Evolutionary conservation across 1,284 basidiomycete species (phyloP).

Genomic region (Exobasidium cylindrosporum): DNA sequence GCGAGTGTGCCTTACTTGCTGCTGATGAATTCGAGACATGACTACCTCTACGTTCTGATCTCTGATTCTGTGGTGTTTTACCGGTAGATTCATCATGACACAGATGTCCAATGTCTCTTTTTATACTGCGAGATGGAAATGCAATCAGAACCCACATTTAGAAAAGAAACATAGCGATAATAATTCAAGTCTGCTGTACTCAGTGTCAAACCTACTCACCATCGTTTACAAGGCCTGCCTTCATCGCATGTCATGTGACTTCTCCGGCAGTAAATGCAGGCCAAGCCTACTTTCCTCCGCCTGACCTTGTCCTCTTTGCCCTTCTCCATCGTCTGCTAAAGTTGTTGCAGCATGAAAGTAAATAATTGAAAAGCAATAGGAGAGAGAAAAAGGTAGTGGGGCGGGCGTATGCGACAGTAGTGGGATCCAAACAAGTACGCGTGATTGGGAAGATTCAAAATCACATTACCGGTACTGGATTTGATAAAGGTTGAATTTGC

Average conservation of each 20-base stretch:
- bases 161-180: no score
- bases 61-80: constrained; percentile 6
- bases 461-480: no score
- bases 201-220: constrained; percentile 40
- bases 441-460: no score
- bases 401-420: no score
- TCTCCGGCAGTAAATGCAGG: constrained; percentile 86
- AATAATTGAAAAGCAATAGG: not conserved
- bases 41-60: not conserved
- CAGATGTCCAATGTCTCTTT: constrained; percentile 58
- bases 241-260: constrained; percentile 68
- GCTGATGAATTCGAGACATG: not conserved
- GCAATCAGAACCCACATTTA: no score
- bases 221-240: constrained; percentile 55
- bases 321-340: not conserved
- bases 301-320: constrained; percentile 14
- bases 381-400: no score
- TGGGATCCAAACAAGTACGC: no score
- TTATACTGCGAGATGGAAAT: constrained; percentile 38
- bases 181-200: no score
- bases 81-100: constrained; percentile 48
- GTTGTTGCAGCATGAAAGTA: not conserved
- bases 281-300: constrained; percentile 57
- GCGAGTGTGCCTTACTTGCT: not conserved
- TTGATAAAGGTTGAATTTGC: no score